Conservation (phyloP, 768 basidiomycete genomes). For the Agaricus bisporus region DNA sequence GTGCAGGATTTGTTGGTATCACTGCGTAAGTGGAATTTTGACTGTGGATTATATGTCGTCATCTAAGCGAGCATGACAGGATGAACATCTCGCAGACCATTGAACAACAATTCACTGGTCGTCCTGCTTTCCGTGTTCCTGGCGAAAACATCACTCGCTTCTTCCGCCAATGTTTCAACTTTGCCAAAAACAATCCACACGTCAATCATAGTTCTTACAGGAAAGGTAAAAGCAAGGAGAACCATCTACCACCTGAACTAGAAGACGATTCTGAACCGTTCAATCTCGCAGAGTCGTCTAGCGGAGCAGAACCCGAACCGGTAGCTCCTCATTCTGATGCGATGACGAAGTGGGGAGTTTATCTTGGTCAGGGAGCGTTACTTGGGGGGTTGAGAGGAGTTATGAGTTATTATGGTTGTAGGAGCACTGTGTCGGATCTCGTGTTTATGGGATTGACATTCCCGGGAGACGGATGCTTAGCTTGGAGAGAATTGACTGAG, state of each 20-base stretch:
- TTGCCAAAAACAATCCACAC: neutral
- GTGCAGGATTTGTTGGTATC: neutral
- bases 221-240: neutral
- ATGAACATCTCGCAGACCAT: slow-evolving; percentile 4
- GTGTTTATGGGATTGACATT: neutral
- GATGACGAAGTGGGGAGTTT: neutral
- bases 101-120: slow-evolving; percentile 4
- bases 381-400: slow-evolving; percentile 3
- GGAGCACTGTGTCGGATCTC: slow-evolving; percentile 1
- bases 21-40: neutral
- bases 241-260: neutral
- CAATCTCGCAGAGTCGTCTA: neutral
- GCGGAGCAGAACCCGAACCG: neutral
- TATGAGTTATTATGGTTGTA: slow-evolving; percentile 6
- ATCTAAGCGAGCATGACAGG: neutral
- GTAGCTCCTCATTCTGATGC: neutral
- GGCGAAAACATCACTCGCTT: neutral
- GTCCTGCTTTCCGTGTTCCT: neutral
- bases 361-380: neutral
- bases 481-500: neutral
- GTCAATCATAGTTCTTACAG: neutral
- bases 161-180: neutral
- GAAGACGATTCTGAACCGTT: neutral
- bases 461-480: neutral
- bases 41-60: too few species aligned